Percentiles rank a stretch among this genome's conserved stretches.
Evolutionary conservation across 768 basidiomycete genomes (phyloP).

Genomic region (Termitomyces eurrhizus): DNA sequence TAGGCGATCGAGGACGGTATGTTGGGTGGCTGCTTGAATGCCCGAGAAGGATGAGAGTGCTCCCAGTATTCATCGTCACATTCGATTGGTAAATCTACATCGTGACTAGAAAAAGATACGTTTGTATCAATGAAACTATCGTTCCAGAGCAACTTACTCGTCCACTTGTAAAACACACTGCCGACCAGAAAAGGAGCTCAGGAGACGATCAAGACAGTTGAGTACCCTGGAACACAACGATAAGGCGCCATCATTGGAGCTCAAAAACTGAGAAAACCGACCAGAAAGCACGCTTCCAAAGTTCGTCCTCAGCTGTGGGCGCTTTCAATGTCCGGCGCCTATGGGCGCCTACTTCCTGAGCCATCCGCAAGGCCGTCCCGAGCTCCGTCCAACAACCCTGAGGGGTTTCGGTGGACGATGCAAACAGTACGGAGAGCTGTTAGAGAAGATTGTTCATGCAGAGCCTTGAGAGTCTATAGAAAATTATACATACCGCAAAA

Average conservation of each 20-base stretch:
- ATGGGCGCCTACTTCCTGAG: conserved; percentile 77
- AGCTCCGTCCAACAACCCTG: conserved; percentile 61
- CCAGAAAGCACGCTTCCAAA: conserved; percentile 74
- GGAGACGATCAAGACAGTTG: conserved; percentile 41
- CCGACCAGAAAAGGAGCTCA: conserved; percentile 56
- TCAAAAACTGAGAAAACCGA: conserved; percentile 15
- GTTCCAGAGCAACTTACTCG: conserved; percentile 43
- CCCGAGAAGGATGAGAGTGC: conserved; percentile 37
- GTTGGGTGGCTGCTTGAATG: conserved; percentile 60
- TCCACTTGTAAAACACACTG: conserved; percentile 72
- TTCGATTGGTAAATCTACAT: conserved; percentile 60
- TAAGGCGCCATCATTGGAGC: not conserved
- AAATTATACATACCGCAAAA: conserved; percentile 44
- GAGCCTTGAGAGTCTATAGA: not conserved
- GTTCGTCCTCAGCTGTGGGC: conserved; percentile 57
- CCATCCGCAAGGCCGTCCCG: conserved; percentile 65
- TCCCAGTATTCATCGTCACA: conserved; percentile 77
- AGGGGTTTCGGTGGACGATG: conserved; percentile 43
- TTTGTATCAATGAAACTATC: not conserved
- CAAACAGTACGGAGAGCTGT: conserved; percentile 47
- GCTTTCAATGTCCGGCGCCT: conserved; percentile 27
- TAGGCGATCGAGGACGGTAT: conserved; percentile 53
- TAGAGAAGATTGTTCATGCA: not conserved
- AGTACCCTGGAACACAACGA: conserved; percentile 36
- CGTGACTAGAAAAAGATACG: conserved; percentile 44